A percentile compares a stretch with the other conserved stretches of the same genome.
Evolutionary conservation across 768 basidiomycete species (phyloP).

Genomic region (Termitomyces sp.): DNA sequence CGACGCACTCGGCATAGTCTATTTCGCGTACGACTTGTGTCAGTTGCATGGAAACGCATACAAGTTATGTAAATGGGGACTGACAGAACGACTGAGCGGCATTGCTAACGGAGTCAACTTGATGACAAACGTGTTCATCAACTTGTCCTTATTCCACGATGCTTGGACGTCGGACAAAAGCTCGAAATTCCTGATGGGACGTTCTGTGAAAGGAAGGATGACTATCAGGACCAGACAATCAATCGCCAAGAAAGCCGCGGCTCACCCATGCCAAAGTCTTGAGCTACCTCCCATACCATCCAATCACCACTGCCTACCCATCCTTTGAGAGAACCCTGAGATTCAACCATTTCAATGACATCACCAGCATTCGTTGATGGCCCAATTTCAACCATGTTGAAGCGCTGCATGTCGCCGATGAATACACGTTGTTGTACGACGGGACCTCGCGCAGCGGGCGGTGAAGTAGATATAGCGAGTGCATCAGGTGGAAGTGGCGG

Average conservation of each 20-base stretch:
- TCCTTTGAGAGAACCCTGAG: slow-evolving; percentile 59
- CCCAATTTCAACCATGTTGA: slow-evolving; percentile 66
- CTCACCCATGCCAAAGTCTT: slow-evolving; percentile 91
- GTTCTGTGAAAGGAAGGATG: slow-evolving; percentile 46
- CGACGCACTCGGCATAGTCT: slow-evolving; percentile 39
- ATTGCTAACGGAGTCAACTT: slow-evolving; percentile 64
- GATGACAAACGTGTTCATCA: slow-evolving; percentile 75
- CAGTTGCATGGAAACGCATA: slow-evolving; percentile 1
- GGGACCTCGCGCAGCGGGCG: slow-evolving; percentile 16
- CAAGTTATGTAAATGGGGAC: slow-evolving; percentile 17
- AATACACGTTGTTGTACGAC: slow-evolving; percentile 68
- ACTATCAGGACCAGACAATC: slow-evolving; percentile 4
- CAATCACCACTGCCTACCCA: slow-evolving; percentile 61
- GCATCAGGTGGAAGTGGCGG: slow-evolving; percentile 32
- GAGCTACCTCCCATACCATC: slow-evolving; percentile 88
- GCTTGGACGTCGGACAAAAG: slow-evolving; percentile 70
- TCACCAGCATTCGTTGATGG: slow-evolving; percentile 66
- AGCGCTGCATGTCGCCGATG: slow-evolving; percentile 70
- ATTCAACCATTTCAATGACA: slow-evolving; percentile 58
- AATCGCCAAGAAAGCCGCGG: slow-evolving; percentile 2
- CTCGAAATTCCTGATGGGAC: slow-evolving; percentile 86
- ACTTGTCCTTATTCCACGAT: slow-evolving; percentile 85
- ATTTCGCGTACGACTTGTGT: slow-evolving; percentile 3
- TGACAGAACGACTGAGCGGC: slow-evolving; percentile 53
- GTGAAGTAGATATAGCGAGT: slow-evolving; percentile 25